Evolutionary conservation across 495 filamentous ascomycete genomes (phyloP).

Genomic region (Xylaria nigripes): DNA sequence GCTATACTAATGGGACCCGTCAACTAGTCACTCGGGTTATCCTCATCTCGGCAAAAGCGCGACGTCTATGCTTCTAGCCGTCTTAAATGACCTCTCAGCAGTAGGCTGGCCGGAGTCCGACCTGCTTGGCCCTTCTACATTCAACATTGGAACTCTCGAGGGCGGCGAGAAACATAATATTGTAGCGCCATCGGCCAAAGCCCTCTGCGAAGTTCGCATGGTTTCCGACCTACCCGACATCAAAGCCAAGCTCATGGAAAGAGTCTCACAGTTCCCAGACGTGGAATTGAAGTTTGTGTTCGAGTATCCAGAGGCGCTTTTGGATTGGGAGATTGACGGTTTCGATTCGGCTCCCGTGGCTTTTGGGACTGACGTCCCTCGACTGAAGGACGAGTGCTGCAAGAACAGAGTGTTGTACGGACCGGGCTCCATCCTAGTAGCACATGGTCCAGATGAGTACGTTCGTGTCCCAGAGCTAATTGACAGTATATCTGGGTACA

Average conservation of each 20-base stretch:
- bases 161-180: conserved; percentile 68
- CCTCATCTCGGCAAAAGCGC: conserved; percentile 64
- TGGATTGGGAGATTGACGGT: conserved; percentile 56
- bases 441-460: conserved; percentile 62
- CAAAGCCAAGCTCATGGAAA: conserved; percentile 39
- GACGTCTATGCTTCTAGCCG: conserved; percentile 54
- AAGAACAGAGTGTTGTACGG: conserved; percentile 68
- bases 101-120: conserved; percentile 52
- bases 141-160: conserved; percentile 60
- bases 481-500: conserved; percentile 51
- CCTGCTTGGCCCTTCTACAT: conserved; percentile 60
- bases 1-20: background rate
- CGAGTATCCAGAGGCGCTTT: conserved; percentile 54
- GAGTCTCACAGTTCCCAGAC: conserved; percentile 36
- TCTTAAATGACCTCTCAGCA: conserved; percentile 46
- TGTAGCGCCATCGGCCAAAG: conserved; percentile 53
- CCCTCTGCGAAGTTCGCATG: conserved; percentile 54
- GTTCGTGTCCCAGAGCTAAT: conserved; percentile 51
- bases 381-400: conserved; percentile 39
- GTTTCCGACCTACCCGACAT: conserved; percentile 53
- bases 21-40: conserved; percentile 58
- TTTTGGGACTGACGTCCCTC: conserved; percentile 70
- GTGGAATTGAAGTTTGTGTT: conserved; percentile 47
- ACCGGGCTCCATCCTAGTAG: conserved; percentile 64
- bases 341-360: conserved; percentile 60